These are phyloP conservation scores for Clavispora fructus DNA, from an alignment of 805 yeast genomes.

Conservation along the genomic window DNA sequence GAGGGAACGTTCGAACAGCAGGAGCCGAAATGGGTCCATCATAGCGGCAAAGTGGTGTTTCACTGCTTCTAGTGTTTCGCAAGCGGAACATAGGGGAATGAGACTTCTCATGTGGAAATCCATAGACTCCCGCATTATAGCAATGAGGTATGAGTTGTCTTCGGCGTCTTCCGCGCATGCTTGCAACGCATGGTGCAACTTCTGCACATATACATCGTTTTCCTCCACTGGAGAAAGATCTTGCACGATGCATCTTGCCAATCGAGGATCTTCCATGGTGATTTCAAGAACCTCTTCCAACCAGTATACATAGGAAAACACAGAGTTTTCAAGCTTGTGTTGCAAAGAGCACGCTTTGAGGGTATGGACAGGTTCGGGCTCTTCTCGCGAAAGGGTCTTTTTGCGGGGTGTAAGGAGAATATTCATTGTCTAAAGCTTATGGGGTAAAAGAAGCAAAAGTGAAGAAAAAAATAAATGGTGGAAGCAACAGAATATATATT, in stretches of 20 bases:
- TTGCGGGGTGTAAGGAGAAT: background rate
- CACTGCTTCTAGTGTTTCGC: background rate
- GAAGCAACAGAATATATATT: no score
- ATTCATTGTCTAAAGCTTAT: background rate
- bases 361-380: background rate
- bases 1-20: background rate
- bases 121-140: background rate
- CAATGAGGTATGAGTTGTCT: background rate
- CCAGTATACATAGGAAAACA: conserved; percentile 1
- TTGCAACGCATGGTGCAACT: background rate
- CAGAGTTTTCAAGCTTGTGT: background rate
- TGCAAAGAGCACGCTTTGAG: background rate
- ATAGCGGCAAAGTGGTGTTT: background rate
- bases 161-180: background rate
- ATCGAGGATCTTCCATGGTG: background rate
- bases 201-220: background rate
- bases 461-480: background rate
- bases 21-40: conserved; percentile 1
- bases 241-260: background rate
- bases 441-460: background rate
- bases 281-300: background rate
- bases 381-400: background rate
- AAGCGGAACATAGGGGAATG: background rate
- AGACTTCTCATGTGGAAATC: background rate
- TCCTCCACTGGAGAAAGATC: background rate